Evolutionary conservation across 257 asterid genomes (phyloP), one percentile per base, ranked within the genome.

Genomic region (Przewalskia tangutica): DNA sequence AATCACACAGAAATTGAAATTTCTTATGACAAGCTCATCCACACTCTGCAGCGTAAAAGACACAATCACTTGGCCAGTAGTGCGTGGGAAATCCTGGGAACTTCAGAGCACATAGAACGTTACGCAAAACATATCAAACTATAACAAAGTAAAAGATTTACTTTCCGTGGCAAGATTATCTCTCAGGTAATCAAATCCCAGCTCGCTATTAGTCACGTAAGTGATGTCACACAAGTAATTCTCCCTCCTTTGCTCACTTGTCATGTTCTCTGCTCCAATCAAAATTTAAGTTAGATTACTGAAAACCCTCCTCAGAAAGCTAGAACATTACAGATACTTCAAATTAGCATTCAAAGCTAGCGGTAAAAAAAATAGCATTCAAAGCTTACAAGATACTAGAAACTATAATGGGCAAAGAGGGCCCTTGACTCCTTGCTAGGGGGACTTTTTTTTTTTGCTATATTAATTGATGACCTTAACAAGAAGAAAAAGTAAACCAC

Each of bases 111-210:
- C 34, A 63, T 36, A 51, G 17, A 56, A 67, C 12, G 42, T 34
- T 20, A 63, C 18, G 58, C 13, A 62, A 46, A 63, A 27, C 77
- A 44, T 63, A 16, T 46, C 83, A 80, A 27, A 75, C 60, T 75
- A 75, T 75, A 82, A 83, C 79, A 86, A 84, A 83, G 82, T 79
- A 80, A 89, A 84, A 84, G 78, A 86, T 86, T 86, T 89, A 92
- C 98, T 87, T 95, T 87, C 98, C 99, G 93, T 94, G 93, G 99
- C 97, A 89, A 95, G 98, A 86, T 94, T 95, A 79, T 95, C 99
- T 86, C 99, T 89, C 86, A 95, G 85, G 89, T 83, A 95, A 88
- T 95, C 99, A 90, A 94, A 95, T 46, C 98, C 99, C 86, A 95
- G 89, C 90, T 95, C 99, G 84, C 99, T 95, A 81, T 95, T 95